Conservation (phyloP, 1,284 basidiomycete species). For the Pascua sp. region DNA sequence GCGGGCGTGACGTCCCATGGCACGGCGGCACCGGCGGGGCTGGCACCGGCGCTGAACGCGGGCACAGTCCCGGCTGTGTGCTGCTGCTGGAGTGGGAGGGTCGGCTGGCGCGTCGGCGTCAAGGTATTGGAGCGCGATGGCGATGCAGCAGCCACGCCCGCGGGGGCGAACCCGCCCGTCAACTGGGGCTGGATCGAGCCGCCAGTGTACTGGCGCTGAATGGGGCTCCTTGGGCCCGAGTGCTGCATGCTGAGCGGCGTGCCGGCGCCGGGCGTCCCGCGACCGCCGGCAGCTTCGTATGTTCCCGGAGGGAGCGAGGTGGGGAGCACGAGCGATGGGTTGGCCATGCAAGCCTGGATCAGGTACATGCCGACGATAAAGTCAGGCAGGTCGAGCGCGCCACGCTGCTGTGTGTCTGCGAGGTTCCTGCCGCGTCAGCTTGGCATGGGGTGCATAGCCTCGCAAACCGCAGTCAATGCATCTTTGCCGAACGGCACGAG, state of each 20-base stretch:
- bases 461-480: too few relatives aligned
- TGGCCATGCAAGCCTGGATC: constrained; percentile 87
- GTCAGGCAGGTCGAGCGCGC: constrained; percentile 82
- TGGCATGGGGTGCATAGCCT: neutral
- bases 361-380: constrained; percentile 94
- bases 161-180: constrained; percentile 42
- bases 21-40: constrained; percentile 33
- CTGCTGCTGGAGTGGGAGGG: neutral
- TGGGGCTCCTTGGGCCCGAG: constrained; percentile 30
- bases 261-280: constrained; percentile 33
- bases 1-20: constrained; percentile 79
- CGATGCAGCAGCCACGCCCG: neutral
- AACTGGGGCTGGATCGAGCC: constrained; percentile 51
- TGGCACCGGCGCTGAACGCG: too few relatives aligned
- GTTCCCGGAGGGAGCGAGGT: constrained; percentile 74
- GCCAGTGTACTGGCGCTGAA: constrained; percentile 53
- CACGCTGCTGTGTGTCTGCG: constrained; percentile 89
- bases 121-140: constrained; percentile 18
- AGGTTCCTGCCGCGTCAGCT: constrained; percentile 65
- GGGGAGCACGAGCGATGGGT: constrained; percentile 71
- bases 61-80: too few relatives aligned
- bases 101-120: constrained; percentile 40
- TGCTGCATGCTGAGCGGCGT: constrained; percentile 36
- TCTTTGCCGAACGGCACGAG: neutral
- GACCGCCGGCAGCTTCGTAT: constrained; percentile 76